Evolutionary conservation across 106 monocot genomes (phyloP), one percentile per base, ranked within the genome.

Genomic region (Apostasia ramifera): DNA sequence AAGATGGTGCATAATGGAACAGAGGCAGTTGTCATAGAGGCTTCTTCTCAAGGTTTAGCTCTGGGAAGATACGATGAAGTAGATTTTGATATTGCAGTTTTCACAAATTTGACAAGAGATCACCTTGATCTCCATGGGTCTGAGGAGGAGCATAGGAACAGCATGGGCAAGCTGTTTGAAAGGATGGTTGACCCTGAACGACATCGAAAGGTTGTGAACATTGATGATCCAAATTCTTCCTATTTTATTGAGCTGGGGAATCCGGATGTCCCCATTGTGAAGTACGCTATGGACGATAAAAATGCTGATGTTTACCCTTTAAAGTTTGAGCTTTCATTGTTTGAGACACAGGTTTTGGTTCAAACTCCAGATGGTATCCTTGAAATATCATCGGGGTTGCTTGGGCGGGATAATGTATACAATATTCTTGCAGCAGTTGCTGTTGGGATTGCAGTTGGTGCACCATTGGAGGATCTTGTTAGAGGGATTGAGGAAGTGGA

Each of bases 401-500:
- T 97, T 37, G 91, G 95, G 12, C 80, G 81, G 59, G 73, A 87
- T 63, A 97, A 88, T 57, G 83, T 95, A 66, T 95, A 84, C 70
- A 91, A 81, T 44, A 91, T 95, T 77, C 84, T 95, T 55, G 95
- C 95, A 53, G 88, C 95, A 12, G 88, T 91, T 8, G 81, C 91
- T 11, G 91, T 95, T 74, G 95, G 95, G 12, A 86, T 95, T 76
- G 86, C 86, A 58, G 95, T 91, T 5, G 88, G 88, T 51, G 84
- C 80, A 64, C 91, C 88, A 4, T 71, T 95, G 72, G 91, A 95
- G 72, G 84, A 91, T 59, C 88, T 95, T 72, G 95, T 95, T 44
- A 84, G 80, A 73, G 95, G 95, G 68, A 81, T 91, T 61, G 91
- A 95, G 70, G 95, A 91, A 57, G 91, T 95, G 40, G 95, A 95